phyloP scores from a whole-genome alignment of 2,329 filamentous ascomycete genomes.

The Ambrosiella beaveri region DNA sequence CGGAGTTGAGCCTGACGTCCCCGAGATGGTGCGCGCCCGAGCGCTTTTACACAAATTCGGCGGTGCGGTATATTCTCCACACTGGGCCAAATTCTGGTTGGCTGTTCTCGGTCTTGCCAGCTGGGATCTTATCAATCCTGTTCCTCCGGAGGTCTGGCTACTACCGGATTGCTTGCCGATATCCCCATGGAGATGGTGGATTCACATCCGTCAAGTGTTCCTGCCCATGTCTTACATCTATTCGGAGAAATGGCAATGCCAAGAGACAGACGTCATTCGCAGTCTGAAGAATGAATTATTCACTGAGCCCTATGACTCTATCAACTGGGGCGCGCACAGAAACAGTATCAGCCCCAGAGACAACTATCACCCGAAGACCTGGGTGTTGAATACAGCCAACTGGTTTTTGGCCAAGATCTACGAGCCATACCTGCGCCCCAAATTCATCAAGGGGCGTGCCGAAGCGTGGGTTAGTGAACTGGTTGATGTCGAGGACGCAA shows the following conservation, averaged over 20 bases:
- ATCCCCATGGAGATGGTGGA: slow-evolving; percentile 91
- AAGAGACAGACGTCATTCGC: slow-evolving; percentile 55
- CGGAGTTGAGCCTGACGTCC: slow-evolving; percentile 68
- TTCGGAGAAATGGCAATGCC: slow-evolving; percentile 64
- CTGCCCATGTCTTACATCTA: slow-evolving; percentile 81
- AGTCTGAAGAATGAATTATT: slow-evolving; percentile 69
- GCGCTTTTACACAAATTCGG: slow-evolving; percentile 69
- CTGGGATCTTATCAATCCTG: slow-evolving; percentile 90
- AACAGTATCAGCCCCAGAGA: slow-evolving; percentile 67
- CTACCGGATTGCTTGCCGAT: slow-evolving; percentile 81
- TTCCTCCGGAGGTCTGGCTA: slow-evolving; percentile 86
- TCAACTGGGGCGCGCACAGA: slow-evolving; percentile 60
- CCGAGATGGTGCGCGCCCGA: slow-evolving; percentile 70
- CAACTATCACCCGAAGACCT: slow-evolving; percentile 86
- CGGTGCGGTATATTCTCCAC: slow-evolving; percentile 66
- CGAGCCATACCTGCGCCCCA: slow-evolving; percentile 56
- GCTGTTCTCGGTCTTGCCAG: slow-evolving; percentile 63
- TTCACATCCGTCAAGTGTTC: slow-evolving; percentile 96
- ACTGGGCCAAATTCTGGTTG: slow-evolving; percentile 97
- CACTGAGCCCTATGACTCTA: slow-evolving; percentile 56
- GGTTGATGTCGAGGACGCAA: slow-evolving; percentile 80
- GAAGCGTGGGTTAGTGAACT: slow-evolving; percentile 71
- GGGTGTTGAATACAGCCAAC: slow-evolving; percentile 63
- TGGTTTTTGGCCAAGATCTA: slow-evolving; percentile 65
- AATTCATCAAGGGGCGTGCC: slow-evolving; percentile 48